Conservation (phyloP, 2,329 filamentous ascomycete genomes). For the Xylariaceae sp. region DNA sequence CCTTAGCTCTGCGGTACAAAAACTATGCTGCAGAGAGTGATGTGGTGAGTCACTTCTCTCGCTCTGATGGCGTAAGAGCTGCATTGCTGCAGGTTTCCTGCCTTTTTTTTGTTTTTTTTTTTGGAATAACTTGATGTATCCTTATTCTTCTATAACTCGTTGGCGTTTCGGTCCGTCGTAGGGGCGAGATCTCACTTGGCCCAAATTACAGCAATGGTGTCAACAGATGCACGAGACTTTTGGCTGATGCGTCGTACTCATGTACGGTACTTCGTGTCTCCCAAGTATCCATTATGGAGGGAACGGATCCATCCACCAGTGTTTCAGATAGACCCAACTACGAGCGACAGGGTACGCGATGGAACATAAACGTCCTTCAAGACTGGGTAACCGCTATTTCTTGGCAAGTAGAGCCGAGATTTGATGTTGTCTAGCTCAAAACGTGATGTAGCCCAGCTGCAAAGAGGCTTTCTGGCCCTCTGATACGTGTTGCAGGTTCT, state of each 20-base stretch:
- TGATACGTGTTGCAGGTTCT: constrained; percentile 1
- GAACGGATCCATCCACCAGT: neutral
- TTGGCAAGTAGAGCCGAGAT: neutral
- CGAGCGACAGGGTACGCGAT: neutral
- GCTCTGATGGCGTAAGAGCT: neutral
- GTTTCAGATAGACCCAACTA: neutral
- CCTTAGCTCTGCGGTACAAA: constrained; percentile 61
- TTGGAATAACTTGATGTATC: neutral
- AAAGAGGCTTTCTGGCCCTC: constrained; percentile 5
- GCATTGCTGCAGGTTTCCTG: neutral
- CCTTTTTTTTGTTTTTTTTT: neutral
- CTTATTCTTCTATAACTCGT: neutral
- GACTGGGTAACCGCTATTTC: neutral
- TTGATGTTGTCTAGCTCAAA: neutral
- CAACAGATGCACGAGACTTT: constrained; percentile 17
- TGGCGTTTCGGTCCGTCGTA: neutral
- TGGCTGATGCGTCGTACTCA: neutral
- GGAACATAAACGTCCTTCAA: neutral
- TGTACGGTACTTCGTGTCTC: constrained; percentile 23
- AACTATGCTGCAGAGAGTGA: constrained; percentile 55
- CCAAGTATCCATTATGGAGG: neutral
- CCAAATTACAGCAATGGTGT: neutral
- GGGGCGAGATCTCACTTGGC: neutral
- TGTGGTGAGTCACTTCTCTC: constrained; percentile 29
- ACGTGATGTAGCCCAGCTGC: neutral